phyloP scores from a whole-genome alignment of 345 rosid genomes.

The Kandelia obovata region DNA sequence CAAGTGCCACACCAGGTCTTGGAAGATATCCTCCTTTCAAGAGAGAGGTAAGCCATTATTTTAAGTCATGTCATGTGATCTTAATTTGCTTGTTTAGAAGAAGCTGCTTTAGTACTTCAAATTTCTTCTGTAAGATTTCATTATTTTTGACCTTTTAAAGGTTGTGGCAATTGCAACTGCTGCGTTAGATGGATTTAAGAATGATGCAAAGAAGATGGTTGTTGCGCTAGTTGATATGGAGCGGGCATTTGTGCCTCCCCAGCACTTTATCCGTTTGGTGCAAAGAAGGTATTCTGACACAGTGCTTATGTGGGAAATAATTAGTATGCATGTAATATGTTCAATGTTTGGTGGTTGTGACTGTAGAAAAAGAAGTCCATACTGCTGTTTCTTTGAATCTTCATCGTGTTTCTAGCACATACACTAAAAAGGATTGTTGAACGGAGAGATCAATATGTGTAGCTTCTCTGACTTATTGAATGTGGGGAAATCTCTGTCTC shows the following conservation, averaged over 20 bases:
- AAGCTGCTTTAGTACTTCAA: not conserved
- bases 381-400: no score
- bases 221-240: slow-evolving; percentile 98
- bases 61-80: not conserved
- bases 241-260: slow-evolving; percentile 99
- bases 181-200: slow-evolving; percentile 90
- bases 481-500: not conserved
- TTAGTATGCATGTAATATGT: not conserved
- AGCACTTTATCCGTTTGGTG: slow-evolving; percentile 95
- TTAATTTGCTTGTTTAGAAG: not conserved
- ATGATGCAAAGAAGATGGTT: slow-evolving; percentile 93
- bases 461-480: not conserved
- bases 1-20: slow-evolving; percentile 93
- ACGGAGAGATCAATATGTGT: not conserved
- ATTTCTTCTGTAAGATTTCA: not conserved
- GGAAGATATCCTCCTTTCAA: slow-evolving; percentile 98
- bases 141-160: slow-evolving; percentile 33
- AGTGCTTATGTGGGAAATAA: not conserved
- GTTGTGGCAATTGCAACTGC: slow-evolving; percentile 85
- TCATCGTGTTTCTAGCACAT: no score
- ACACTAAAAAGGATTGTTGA: not conserved
- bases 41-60: slow-evolving; percentile 61
- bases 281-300: slow-evolving; percentile 64
- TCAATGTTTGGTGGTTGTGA: not conserved
- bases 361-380: no score